Evolutionary conservation across 352 stramenopile species (phyloP), one percentile per base, ranked within the genome.

Genomic region (Phytophthora citrophthora): DNA sequence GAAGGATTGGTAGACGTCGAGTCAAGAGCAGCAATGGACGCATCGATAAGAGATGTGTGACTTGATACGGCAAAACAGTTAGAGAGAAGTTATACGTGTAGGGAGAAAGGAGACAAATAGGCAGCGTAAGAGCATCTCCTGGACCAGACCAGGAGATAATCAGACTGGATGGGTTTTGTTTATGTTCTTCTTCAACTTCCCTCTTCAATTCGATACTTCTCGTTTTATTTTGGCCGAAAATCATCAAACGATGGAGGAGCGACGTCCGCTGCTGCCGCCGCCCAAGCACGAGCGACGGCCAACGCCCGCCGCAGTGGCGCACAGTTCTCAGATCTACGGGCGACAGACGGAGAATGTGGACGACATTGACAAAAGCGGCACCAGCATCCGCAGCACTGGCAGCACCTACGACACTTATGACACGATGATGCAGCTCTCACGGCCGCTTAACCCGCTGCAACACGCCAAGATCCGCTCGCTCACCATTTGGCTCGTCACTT

Each of bases 351-450:
- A 74, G 31, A 56, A 77, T 11, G 40, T 44, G 20, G 64, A 77
- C 48, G 59, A 68, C 52, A 47, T 70, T 41, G 64, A 82, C 48
- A 71, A 70, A 39, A 81, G 72, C 57, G 68, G 62, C 45, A 61
- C 56, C 12, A 82, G 71, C 56, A 46, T 81, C 8, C 61, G 47
- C 55, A 75, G 72, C 29, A 11, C 45, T 24, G 29, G 26, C 24
- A 51, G 45, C 15, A 36, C 46, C 55, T 65, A 64, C n/a, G 47
- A 62, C 16, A 70, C 70, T 2, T 87, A 81, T 61, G 70, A 86
- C 69, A 54, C 72, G 36, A 86, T 87, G 72, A 88, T 88, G 77
- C 70, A 83, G 53, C 69, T 90, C 41, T 89, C 77, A 27, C 61
- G 67, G 61, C 77, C 83, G 23, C 75, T 69, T 44, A 86, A 88